Base-by-base conservation (phyloP, 2,329 filamentous ascomycete species). In the Diplocarpon mali region DNA sequence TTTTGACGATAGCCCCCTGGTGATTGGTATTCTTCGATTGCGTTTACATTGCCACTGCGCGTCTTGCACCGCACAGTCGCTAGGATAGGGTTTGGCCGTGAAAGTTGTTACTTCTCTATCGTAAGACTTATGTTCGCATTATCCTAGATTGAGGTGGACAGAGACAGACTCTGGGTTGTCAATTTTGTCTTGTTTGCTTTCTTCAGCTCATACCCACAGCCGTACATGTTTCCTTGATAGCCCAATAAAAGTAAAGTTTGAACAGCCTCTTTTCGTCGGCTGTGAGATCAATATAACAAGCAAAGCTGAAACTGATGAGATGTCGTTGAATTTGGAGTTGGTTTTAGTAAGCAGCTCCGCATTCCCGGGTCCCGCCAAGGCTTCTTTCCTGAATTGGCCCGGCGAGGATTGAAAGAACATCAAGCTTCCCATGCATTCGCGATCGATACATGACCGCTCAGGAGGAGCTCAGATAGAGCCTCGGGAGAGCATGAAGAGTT, bases 51-150 rank as follows among this genome's bases (percentile, higher is more conserved):
- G 32, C 35, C 29, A 27, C 30, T 17, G 8, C 24, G 30, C 24
- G 37, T 38, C 42, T 42, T 45, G 40, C 44, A 36, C 15, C 37
- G 40, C 37, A 31, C 27, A 42, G 24, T 36, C 17, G 39, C 17
- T 29, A 3, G 14, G 20, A 15, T 11, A 13, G 20, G 17, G 27
- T 28, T 28, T n/a, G 31, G 13, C 17, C 10, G 13, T 35, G 39
- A 8, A 17, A 15, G n/a, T 30, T 27, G 6, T 35, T 41, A n/a
- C n/a, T 35, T 35, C 31, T 32, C 39, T 27, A 35, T 35, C 15
- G 30, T 9, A 29, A 35, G 14, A 5, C 30, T 12, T 35, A 9
- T 28, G 39, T 14, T 13, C 30, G 28, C 13, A n/a, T 35, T 13
- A 10, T 20, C 9, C 13, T 11, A 13, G 17, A 30, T 2, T 35